These are phyloP conservation scores for Metschnikowia gruessii DNA, from an alignment of 805 yeast genomes.

Conservation along the genomic window DNA sequence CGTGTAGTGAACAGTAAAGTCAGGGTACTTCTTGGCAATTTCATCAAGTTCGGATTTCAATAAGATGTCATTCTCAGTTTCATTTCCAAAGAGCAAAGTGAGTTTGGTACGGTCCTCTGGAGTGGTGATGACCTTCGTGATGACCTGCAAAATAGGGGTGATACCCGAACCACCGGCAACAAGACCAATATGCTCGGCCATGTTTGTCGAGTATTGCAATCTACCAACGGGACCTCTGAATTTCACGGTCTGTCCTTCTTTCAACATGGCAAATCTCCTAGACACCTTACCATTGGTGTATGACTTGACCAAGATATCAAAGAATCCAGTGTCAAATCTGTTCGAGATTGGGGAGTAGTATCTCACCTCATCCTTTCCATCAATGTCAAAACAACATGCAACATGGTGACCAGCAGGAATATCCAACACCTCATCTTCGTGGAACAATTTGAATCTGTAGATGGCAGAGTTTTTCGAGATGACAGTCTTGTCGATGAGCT, in stretches of 20 bases:
- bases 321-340: conserved; percentile 65
- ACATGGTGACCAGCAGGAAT: conserved; percentile 77
- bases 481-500: conserved; percentile 70
- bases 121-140: conserved; percentile 65
- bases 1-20: conserved; percentile 58
- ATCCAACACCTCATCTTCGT: conserved; percentile 57
- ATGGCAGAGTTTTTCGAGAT: conserved; percentile 69
- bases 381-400: conserved; percentile 51
- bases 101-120: conserved; percentile 63
- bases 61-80: conserved; percentile 72
- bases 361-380: conserved; percentile 55
- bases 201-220: conserved; percentile 55
- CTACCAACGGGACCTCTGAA: conserved; percentile 82
- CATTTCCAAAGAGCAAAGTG: conserved; percentile 66
- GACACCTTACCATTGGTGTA: conserved; percentile 72
- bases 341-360: conserved; percentile 78
- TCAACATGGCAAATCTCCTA: conserved; percentile 58
- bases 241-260: conserved; percentile 62
- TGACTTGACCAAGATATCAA: conserved; percentile 74
- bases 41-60: conserved; percentile 72
- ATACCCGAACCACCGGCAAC: conserved; percentile 89
- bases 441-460: conserved; percentile 64
- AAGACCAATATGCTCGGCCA: conserved; percentile 61
- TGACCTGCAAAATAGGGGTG: conserved; percentile 83
- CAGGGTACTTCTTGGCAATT: conserved; percentile 59